These are phyloP conservation scores for Fraxinus sp. DNA, from an alignment of 305 asterid genomes.

Conservation along the genomic window DNA sequence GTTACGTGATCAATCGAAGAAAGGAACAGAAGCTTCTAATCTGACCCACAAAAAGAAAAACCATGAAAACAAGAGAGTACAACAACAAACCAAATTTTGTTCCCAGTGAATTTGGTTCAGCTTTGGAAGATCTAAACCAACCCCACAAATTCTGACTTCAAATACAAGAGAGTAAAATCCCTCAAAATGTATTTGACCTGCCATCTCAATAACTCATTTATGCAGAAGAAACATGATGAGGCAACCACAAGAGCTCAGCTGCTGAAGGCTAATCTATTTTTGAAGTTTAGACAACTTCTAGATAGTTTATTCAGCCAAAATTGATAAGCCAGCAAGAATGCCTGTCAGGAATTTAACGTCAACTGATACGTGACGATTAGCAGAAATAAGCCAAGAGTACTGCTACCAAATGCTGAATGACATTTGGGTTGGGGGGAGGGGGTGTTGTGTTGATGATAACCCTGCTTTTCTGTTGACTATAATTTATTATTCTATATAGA, in stretches of 20 bases:
- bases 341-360: neutral
- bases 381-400: neutral
- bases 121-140: neutral
- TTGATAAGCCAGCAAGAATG: neutral
- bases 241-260: neutral
- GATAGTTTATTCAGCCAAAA: neutral
- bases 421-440: neutral
- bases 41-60: conserved; percentile 7
- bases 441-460: neutral
- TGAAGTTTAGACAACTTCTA: neutral
- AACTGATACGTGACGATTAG: neutral
- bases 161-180: neutral
- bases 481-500: neutral
- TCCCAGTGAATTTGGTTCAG: neutral
- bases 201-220: neutral
- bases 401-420: neutral
- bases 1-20: neutral
- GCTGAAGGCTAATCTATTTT: neutral
- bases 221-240: neutral
- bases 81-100: neutral
- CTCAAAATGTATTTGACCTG: neutral
- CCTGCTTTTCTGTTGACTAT: neutral
- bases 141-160: neutral
- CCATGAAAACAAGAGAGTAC: neutral
- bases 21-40: neutral